Evolutionary conservation across 768 basidiomycete genomes (phyloP), one percentile per base, ranked within the genome.

Genomic region (Lyophyllum decastes): DNA sequence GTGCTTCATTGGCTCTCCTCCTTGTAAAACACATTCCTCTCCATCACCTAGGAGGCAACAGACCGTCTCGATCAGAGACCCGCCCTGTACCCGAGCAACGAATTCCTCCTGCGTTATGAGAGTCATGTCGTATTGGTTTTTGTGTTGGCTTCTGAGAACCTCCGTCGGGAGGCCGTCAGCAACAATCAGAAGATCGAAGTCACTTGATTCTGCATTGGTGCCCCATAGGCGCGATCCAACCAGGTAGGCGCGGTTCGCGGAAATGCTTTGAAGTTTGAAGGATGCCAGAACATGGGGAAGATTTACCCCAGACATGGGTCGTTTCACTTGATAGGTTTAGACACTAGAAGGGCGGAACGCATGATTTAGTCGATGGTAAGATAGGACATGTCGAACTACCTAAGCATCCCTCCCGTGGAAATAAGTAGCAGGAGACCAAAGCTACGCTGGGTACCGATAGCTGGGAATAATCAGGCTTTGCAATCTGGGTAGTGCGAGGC

Each of bases 141-240:
- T 64, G 46, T 68, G 68, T 52, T 64, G 66, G 51, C 65, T 69
- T 47, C 61, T 66, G 2, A 21, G 49, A 7, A 44, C 17, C n/a
- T 57, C 17, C 0, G 49, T 11, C 17, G 52, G 25, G 10, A 60
- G 25, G 54, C 57, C 53, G 12, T 56, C 49, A 26, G 57, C 45
- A 34, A 70, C 55, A 21, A 69, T 41, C 35, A 68, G 57, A 12
- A 65, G 54, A 38, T 66, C 63, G 25, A 63, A 63, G 55, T 69
- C 61, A 52, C 65, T 68, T 25, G 44, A 60, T 24, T 55, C 25
- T 22, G 58, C 56, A 19, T 62, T 53, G 9, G 66, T 68, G 14
- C 64, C 66, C 67, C 65, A 67, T 34, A 66, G 54, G 33, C 64
- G 58, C 19, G 61, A 68, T 5, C 61, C 63, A 12, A 66, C 52